Evolutionary conservation across 164 flowering plant species (phyloP).

Genomic region (Akebia trifoliata): DNA sequence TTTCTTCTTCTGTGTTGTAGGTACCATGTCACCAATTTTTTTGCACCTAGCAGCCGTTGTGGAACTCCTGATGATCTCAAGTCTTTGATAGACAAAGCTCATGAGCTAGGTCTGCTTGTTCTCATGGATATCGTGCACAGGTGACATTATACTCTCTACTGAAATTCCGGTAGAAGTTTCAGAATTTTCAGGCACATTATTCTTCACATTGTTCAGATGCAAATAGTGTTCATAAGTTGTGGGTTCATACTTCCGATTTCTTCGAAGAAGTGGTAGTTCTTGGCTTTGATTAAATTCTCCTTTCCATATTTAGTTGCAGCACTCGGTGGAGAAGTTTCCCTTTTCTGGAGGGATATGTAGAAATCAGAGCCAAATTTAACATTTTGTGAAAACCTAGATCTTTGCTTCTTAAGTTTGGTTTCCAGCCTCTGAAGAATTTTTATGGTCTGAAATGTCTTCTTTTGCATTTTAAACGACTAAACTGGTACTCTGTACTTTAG

Average conservation of each 20-base stretch:
- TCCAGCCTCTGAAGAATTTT: no score
- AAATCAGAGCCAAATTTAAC: neutral
- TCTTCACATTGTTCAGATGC: no score
- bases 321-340: no score
- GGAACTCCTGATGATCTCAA: slow-evolving; percentile 99
- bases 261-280: neutral
- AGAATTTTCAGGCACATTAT: neutral
- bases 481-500: no score
- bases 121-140: slow-evolving; percentile 99
- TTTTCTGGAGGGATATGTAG: no score
- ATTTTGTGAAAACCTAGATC: no score
- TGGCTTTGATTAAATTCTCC: neutral
- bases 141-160: slow-evolving; percentile 31
- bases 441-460: no score
- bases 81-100: slow-evolving; percentile 94
- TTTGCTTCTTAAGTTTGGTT: no score
- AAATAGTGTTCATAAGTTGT: no score
- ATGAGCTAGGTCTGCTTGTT: slow-evolving; percentile 92
- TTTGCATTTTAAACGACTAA: no score
- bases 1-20: slow-evolving; percentile 32
- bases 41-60: slow-evolving; percentile 98
- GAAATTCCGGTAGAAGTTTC: neutral
- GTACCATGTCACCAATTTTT: slow-evolving; percentile 97
- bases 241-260: neutral
- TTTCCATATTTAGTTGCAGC: neutral